Evolutionary conservation across 1,284 basidiomycete species (phyloP).

Genomic region (Cryptococcus sp.): DNA sequence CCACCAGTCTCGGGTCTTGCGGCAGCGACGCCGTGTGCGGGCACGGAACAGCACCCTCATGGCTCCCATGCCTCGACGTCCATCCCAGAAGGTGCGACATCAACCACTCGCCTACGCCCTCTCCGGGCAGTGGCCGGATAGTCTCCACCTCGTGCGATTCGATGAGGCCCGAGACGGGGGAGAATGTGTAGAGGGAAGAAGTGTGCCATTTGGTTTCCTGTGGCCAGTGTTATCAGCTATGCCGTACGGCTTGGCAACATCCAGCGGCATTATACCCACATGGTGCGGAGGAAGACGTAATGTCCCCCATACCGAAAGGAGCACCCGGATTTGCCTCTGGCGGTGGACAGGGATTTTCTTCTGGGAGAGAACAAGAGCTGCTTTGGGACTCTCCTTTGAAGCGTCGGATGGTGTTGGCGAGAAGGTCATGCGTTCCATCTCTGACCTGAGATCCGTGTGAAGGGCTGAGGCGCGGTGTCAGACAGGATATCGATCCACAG

Average conservation of each 20-base stretch:
- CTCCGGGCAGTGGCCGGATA: constrained; percentile 49
- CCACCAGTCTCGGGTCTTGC: constrained; percentile 1
- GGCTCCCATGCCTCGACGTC: constrained; percentile 16
- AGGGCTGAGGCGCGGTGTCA: constrained; percentile 32
- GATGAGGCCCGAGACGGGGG: constrained; percentile 48
- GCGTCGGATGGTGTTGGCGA: constrained; percentile 20
- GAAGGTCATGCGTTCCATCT: constrained; percentile 44
- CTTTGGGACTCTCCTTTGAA: constrained; percentile 4
- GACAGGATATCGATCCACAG: not conserved
- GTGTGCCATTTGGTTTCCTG: constrained; percentile 46
- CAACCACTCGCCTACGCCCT: constrained; percentile 49
- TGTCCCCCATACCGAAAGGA: constrained; percentile 37
- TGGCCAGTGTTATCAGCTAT: not conserved
- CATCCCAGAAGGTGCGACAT: constrained; percentile 40
- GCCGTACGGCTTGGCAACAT: not conserved
- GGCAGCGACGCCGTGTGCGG: constrained; percentile 21
- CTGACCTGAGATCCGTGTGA: constrained; percentile 39
- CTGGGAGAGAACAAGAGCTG: constrained; percentile 13
- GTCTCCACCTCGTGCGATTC: constrained; percentile 48
- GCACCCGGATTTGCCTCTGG: constrained; percentile 43
- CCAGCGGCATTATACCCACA: constrained; percentile 16
- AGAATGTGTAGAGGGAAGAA: constrained; percentile 49
- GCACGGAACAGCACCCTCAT: constrained; percentile 24
- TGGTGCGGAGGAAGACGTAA: constrained; percentile 44
- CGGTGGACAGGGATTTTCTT: constrained; percentile 29